Conservation (phyloP, 768 basidiomycete species). For the Roridomyces roridus region DNA sequence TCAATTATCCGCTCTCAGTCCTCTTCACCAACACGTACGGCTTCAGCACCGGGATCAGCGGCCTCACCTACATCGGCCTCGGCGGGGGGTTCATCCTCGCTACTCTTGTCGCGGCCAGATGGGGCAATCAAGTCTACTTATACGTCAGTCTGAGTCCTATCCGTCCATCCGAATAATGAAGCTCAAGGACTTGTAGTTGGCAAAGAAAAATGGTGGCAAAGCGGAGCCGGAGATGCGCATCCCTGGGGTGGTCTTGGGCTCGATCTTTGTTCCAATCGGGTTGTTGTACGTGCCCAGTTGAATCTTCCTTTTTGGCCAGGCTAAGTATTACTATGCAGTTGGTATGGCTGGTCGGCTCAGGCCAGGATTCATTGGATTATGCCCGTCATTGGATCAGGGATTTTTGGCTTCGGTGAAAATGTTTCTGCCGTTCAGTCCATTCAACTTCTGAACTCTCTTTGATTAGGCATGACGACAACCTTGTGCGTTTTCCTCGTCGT, state of each 20-base stretch:
- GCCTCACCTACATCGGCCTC: conserved; percentile 46
- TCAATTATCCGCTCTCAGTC: conserved; percentile 6
- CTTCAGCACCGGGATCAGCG: conserved; percentile 31
- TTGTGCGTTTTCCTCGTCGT: conserved; percentile 41
- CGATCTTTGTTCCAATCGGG: conserved; percentile 56
- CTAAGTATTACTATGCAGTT: conserved; percentile 51
- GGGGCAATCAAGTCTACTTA: conserved; percentile 41
- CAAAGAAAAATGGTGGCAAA: conserved; percentile 46
- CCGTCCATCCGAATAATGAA: too few relatives aligned
- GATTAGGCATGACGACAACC: conserved; percentile 57
- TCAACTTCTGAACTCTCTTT: background rate
- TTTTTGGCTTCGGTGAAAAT: conserved; percentile 54
- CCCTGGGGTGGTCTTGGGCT: conserved; percentile 57
- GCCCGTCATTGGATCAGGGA: conserved; percentile 66
- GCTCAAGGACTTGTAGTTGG: conserved; percentile 28
- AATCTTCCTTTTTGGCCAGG: background rate
- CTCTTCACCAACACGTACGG: conserved; percentile 36
- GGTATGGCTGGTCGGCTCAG: conserved; percentile 83
- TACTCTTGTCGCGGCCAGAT: conserved; percentile 37
- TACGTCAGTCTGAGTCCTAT: conserved; percentile 32
- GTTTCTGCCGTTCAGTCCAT: background rate
- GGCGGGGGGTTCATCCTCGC: conserved; percentile 46
- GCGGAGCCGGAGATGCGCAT: conserved; percentile 63
- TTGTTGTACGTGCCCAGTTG: conserved; percentile 43
- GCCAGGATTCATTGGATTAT: conserved; percentile 69